These are phyloP conservation scores for Pyrenochaeta sp. DNA, from an alignment of 2,329 filamentous ascomycete species.

Conservation along the genomic window DNA sequence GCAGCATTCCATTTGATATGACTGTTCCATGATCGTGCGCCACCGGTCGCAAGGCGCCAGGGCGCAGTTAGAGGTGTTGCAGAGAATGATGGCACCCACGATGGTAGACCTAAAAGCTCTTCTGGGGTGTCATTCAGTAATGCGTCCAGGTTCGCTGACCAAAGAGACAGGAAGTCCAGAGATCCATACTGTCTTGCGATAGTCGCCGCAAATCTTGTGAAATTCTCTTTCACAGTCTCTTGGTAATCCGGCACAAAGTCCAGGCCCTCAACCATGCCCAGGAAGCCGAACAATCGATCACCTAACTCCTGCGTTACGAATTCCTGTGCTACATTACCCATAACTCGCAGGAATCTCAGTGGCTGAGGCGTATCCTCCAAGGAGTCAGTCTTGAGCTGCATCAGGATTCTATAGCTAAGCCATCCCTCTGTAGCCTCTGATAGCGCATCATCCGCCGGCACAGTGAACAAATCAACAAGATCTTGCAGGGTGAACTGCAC, in stretches of 20 bases:
- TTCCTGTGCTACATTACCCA: slow-evolving; percentile 9
- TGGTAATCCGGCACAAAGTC: slow-evolving; percentile 24
- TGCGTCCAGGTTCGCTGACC: slow-evolving; percentile 27
- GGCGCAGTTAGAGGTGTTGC: slow-evolving; percentile 17
- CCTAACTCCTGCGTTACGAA: slow-evolving; percentile 15
- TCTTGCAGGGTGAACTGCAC: slow-evolving; percentile 15
- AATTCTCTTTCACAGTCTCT: slow-evolving; percentile 11
- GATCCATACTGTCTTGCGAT: slow-evolving; percentile 15
- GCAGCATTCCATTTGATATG: slow-evolving; percentile 20
- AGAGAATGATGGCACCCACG: slow-evolving; percentile 47
- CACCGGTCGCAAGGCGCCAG: slow-evolving; percentile 16
- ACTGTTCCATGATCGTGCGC: background rate
- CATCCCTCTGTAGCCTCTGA: background rate
- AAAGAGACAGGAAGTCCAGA: slow-evolving; percentile 24
- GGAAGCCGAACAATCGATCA: slow-evolving; percentile 21
- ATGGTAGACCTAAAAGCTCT: slow-evolving; percentile 36
- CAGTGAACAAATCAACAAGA: slow-evolving; percentile 15
- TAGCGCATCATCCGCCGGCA: slow-evolving; percentile 4
- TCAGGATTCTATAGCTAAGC: slow-evolving; percentile 15
- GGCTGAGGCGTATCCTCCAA: slow-evolving; percentile 17
- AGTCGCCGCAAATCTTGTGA: slow-evolving; percentile 16
- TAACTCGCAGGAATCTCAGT: slow-evolving; percentile 18
- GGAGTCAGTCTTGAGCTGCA: slow-evolving; percentile 19
- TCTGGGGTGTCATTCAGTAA: slow-evolving; percentile 26
- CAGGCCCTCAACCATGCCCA: slow-evolving; percentile 17